Base-by-base conservation (phyloP, 2,329 filamentous ascomycete species). In the Achaetomium macrosporum region DNA sequence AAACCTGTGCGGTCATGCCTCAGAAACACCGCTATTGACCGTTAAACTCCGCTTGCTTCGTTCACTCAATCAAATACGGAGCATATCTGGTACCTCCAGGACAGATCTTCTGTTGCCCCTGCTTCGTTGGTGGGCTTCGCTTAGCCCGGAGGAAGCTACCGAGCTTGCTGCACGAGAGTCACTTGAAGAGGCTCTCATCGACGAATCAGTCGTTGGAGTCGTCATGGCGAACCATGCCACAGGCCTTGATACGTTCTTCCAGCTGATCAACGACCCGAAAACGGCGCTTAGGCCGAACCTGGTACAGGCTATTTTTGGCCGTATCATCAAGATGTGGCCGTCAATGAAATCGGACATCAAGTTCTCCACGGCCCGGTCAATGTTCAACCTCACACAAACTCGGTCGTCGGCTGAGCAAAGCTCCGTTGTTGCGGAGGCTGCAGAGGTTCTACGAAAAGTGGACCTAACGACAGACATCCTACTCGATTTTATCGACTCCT, bases 51-150 rank as follows among this genome's bases (percentile, higher is more conserved):
- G 81, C 37, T 71, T 97, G 9, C 73, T 97, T n/a, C 76, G 77
- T 35, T 74, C 87, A 4, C 73, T 96, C 31, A 88, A 87, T 61
- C 79, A 82, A 50, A 75, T 91, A 47, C 90, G 90, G 63, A 79
- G 83, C 47, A 83, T 89, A 3, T 83, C 82, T n/a, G 73, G 73
- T 7, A 82, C 78, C 25, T 83, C 85, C 11, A 84, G 90, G 52
- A 88, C 83, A 1, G 83, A 87, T 59, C 75, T 87, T 19, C 72
- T 97, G n/a, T 71, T 92, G n/a, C 88, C 90, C 1, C 69, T 86
- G 3, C 73, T 96, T 31, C 76, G 81, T 52, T 76, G 77, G 64
- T 95, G 90, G 89, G 75, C 82, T 25, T 68, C 71, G 9, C 66
- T 88, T 19, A 69, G 71, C 11, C 71, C 75, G 10, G 68, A 72